These are phyloP conservation scores for Strigomonas culicis DNA, from an alignment of 208 protist genomes.

Conservation along the genomic window DNA sequence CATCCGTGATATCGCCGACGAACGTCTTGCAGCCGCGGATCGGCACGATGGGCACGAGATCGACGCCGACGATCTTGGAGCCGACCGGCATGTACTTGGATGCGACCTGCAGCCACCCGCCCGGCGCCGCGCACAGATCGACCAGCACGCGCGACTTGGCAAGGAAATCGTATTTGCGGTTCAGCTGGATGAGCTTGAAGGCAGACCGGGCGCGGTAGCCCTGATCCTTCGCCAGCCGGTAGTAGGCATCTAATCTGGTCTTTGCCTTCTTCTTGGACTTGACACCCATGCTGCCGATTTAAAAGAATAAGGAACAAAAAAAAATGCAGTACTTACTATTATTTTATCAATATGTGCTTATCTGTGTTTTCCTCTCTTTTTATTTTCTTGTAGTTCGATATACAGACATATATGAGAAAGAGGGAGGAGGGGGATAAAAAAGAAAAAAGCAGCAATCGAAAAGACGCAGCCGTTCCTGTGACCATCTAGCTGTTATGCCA, in stretches of 20 bases:
- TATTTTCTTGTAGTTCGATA: slow-evolving; percentile 7
- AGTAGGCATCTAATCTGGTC: slow-evolving; percentile 94
- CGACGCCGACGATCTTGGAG: slow-evolving; percentile 96
- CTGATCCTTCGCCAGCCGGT: slow-evolving; percentile 98
- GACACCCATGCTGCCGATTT: slow-evolving; percentile 55
- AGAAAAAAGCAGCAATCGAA: neutral
- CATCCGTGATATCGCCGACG: slow-evolving; percentile 98
- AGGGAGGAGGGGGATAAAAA: neutral
- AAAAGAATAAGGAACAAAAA: slow-evolving; percentile 5
- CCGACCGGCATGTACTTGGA: slow-evolving; percentile 96
- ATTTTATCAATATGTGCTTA: neutral
- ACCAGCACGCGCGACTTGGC: slow-evolving; percentile 84
- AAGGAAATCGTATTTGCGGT: slow-evolving; percentile 99
- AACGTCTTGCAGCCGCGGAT: slow-evolving; percentile 96
- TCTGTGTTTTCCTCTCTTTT: neutral
- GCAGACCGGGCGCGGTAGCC: slow-evolving; percentile 98
- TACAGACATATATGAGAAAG: neutral
- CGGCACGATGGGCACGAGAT: slow-evolving; percentile 98
- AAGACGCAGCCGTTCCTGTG: neutral
- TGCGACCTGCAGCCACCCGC: slow-evolving; percentile 96
- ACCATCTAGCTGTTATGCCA: too few species aligned
- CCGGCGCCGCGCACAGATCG: slow-evolving; percentile 98
- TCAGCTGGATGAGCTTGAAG: slow-evolving; percentile 99
- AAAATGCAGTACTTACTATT: neutral
- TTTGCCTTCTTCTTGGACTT: slow-evolving; percentile 94